These are phyloP conservation scores for Haberlea rhodopensis DNA, from an alignment of 257 asterid species.

Conservation along the genomic window DNA sequence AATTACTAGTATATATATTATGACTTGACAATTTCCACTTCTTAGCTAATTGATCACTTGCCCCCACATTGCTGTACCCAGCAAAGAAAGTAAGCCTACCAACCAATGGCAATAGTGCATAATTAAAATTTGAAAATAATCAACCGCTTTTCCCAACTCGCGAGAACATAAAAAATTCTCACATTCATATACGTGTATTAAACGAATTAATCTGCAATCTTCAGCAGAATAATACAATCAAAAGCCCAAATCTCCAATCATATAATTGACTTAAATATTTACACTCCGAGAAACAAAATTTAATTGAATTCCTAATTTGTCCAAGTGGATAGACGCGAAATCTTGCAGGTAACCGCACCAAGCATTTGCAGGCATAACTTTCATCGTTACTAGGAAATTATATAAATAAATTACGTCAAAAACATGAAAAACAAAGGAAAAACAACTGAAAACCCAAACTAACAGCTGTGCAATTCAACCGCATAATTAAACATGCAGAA, in stretches of 20 bases:
- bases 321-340: neutral
- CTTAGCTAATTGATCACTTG: neutral
- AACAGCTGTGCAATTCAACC: neutral
- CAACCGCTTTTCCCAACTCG: neutral
- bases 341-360: neutral
- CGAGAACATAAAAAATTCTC: neutral
- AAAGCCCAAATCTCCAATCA: neutral
- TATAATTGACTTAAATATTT: conserved; percentile 6
- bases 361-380: neutral
- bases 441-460: conserved; percentile 9
- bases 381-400: neutral
- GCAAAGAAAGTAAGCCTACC: neutral
- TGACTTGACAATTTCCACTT: neutral
- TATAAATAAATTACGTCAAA: conserved; percentile 5
- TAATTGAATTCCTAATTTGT: neutral
- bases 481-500: neutral
- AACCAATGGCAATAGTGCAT: neutral
- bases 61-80: neutral
- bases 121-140: too few species aligned
- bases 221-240: neutral
- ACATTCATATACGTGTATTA: conserved; percentile 12
- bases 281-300: conserved; percentile 3
- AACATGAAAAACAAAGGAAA: neutral
- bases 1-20: neutral
- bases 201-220: neutral